Evolutionary conservation across 1,284 basidiomycete species (phyloP), one percentile per base, ranked within the genome.

Genomic region (Schizophyllum amplum): DNA sequence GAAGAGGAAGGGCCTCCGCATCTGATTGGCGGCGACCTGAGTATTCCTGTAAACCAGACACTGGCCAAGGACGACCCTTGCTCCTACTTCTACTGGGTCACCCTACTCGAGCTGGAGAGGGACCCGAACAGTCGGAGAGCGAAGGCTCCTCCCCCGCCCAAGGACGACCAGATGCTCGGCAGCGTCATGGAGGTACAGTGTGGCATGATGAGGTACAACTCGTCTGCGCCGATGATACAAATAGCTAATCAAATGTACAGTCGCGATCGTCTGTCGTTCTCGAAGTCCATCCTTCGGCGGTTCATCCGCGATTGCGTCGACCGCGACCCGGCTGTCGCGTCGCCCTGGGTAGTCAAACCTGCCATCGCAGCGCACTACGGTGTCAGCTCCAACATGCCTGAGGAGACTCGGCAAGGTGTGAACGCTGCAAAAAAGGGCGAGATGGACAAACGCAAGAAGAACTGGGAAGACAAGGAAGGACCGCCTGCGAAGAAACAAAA

Each of bases 221-320:
- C 50, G 59, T 54, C 46, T 56, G 20, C 25, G 11, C 42, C 59
- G 48, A 48, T 54, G 17, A 59, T 24, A 47, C 23, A 24, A 42
- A 51, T 23, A 47, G 24, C 54, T 59, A 47, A 61, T 59, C 27
- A n/a, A 23, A 51, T 51, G 9, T 59, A n/a, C 63, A 95, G 92
- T 67, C 92, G 96, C 60, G 96, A 99, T 70, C 90, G 95, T 57
- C 80, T 95, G 33, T 87, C 91, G 21, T 98, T 98, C 73, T 96
- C 93, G 49, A 97, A 98, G 70, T 94, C 94, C 15, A 96, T 98
- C 64, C 81, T 99, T 25, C 92, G 94, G 62, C 90, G 94, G 46
- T 98, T 96, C 72, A 89, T 99, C 54, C 88, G 92, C 60, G 96
- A 98, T 67, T 95, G 92, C 66, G 87, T 98, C 3, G 84, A 90